Evolutionary conservation across 371 early-diverging fungal species (phyloP), one percentile per base, ranked within the genome.

Genomic region (Choanephora cucurbitarum): DNA sequence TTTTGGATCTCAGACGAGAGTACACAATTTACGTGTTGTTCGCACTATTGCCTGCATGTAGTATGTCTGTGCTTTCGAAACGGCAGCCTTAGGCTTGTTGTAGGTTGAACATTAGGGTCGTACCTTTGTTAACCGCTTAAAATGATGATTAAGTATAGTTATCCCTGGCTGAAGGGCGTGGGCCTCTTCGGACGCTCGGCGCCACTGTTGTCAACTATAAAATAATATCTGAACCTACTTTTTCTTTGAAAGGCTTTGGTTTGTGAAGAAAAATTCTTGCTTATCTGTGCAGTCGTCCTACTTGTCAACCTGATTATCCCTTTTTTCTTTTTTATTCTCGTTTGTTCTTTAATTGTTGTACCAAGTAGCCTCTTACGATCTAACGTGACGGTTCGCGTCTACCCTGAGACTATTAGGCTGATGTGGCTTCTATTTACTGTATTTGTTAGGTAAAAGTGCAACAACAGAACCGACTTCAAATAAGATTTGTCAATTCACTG

Each of bases 81-180:
- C 46, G 55, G 55, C 43, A 28, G 13, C 21, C 9, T 37, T 2
- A 13, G 10, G n/a, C 34, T 46, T 57, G 51, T 22, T 18, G 41
- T 41, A 32, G 24, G 18, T 34, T 55, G 52, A 44, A 17, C 28
- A 28, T 3, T 41, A 14, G 39, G 50, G 47, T 23, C 32, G 22
- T 48, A 46, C 49, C 9, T 11, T 18, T n/a, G 32, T 44, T 34
- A 1, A 21, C 7, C 14, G 10, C 34, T 64, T 7, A 52, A 28
- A 18, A 66, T 66, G 66, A 60, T 66, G 66, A 66, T 56, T 60
- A 52, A 52, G n/a, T 19, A 49, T 49, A 60, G 66, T 66, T 66
- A 66, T 66, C 66, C 66, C 66, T 66, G 66, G 57, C 66, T 66
- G 66, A 66, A 66, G 52, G 60, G 52, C 55, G 43, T 53, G 55